Evolutionary conservation across 768 basidiomycete species (phyloP), one percentile per base, ranked within the genome.

Genomic region (Pulveroboletus sp.): DNA sequence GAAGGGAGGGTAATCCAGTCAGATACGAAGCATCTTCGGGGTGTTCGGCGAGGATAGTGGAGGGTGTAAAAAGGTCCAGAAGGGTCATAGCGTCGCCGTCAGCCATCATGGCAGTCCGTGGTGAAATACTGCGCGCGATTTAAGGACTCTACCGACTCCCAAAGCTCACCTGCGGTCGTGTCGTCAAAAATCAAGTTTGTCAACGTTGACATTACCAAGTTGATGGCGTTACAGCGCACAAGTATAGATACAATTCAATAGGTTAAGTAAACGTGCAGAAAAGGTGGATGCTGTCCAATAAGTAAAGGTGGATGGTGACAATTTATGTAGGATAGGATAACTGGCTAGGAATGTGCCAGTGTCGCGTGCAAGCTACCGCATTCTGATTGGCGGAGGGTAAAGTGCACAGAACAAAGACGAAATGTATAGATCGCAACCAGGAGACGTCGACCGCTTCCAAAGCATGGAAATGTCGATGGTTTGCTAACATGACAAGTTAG

Each of bases 1-100:
- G 73, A 38, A 88, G 77, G 8, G 78, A 76, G 6, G 83, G 79
- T 39, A 94, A 72, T 33, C 81, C 77, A 26, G 74, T 68, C 36
- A 93, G 76, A 64, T 93, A 95, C 5, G 65, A 54, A 3, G 65
- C 60, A 39, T 76, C 60, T 43, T 64, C 57, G 24, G 61, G 52
- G 10, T 18, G 41, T 49, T 63, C 53, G 3, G 49, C 39, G 39
- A 61, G 32, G 26, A 48, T 27, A 15, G 50, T 10, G 6, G 55
- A 56, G 38, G 57, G 46, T 27, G 64, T 55, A 43, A 68, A 57
- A 30, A 70, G 56, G 39, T 67, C 67, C 2, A 56, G 40, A 31
- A 68, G 54, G 32, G 56, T 54, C 24, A 55, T 60, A 10, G 56
- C 45, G 48, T 69, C 66, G 47, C 47, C 49, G 45, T 56, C 49